These are phyloP conservation scores for Colletotrichum sp. DNA, from an alignment of 2,329 filamentous ascomycete species.

Conservation along the genomic window DNA sequence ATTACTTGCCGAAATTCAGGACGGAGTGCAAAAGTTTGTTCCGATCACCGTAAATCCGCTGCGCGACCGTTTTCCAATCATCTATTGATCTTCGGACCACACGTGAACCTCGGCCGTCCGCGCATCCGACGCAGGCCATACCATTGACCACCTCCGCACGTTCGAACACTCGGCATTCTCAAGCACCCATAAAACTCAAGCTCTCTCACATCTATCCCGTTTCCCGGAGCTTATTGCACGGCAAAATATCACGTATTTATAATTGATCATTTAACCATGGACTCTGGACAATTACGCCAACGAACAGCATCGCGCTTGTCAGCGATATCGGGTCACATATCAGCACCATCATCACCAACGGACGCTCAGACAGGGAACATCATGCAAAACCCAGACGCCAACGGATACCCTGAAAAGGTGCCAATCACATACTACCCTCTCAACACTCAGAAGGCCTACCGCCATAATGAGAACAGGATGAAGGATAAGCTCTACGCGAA, in stretches of 20 bases:
- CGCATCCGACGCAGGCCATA: not conserved
- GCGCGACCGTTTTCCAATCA: not conserved
- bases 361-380: not conserved
- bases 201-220: not conserved
- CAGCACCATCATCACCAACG: not conserved
- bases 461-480: constrained; percentile 3
- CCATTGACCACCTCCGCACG: not conserved
- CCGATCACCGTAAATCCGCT: not conserved
- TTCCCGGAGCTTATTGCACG: rapidly evolving
- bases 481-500: constrained; percentile 9
- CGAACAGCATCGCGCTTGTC: not conserved
- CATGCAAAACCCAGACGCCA: not conserved
- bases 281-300: not conserved
- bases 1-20: not conserved
- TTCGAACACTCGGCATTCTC: not conserved
- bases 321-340: not conserved
- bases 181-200: not conserved
- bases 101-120: not conserved
- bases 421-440: constrained; percentile 14
- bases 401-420: constrained; percentile 9
- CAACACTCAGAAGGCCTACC: not conserved
- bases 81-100: not conserved
- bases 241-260: not conserved
- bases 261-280: not conserved
- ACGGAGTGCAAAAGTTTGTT: rapidly evolving